phyloP scores from a whole-genome alignment of 2,329 filamentous ascomycete genomes.

The Venturia asperata region DNA sequence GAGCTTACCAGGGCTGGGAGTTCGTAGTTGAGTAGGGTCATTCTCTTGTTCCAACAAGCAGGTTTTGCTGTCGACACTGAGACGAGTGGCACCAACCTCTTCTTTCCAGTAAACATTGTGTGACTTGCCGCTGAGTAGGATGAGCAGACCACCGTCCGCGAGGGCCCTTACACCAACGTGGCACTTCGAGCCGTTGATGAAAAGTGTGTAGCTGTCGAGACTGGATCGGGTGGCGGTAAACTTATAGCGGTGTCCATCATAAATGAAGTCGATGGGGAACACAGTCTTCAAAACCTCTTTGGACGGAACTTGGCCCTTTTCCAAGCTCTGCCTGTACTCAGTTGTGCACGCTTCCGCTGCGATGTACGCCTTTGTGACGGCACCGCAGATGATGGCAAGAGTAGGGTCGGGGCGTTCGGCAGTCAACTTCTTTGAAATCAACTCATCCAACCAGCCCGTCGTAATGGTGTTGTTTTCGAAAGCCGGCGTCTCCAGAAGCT shows the following conservation, averaged over 20 bases:
- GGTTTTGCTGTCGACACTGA: conserved; percentile 97
- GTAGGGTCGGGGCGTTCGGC: conserved; percentile 91
- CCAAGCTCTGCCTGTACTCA: conserved; percentile 80
- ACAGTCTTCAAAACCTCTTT: conserved; percentile 97
- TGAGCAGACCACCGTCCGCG: conserved; percentile 85
- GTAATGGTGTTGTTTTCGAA: conserved; percentile 99
- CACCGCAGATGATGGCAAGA: conserved; percentile 90
- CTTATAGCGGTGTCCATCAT: conserved; percentile 93
- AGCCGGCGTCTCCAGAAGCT: conserved; percentile 93
- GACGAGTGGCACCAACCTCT: conserved; percentile 87
- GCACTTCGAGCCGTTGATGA: conserved; percentile 98
- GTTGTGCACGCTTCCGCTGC: conserved; percentile 83
- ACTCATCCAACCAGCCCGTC: conserved; percentile 95
- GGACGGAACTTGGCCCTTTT: conserved; percentile 94
- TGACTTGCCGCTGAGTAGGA: conserved; percentile 83
- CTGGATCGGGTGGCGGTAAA: conserved; percentile 94
- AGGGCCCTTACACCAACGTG: conserved; percentile 86
- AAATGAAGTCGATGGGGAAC: conserved; percentile 97
- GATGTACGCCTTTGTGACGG: conserved; percentile 88
- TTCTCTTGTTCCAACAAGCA: conserved; percentile 98
- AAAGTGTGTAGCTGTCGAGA: conserved; percentile 89
- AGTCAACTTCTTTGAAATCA: conserved; percentile 95
- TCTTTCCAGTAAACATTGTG: conserved; percentile 99
- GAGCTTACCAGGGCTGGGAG: conserved; percentile 91
- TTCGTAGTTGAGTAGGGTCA: conserved; percentile 92